Evolutionary conservation across 192 early-diverging fungal genomes (phyloP), one percentile per base, ranked within the genome.

Genomic region (Paraglomus brasilianum): DNA sequence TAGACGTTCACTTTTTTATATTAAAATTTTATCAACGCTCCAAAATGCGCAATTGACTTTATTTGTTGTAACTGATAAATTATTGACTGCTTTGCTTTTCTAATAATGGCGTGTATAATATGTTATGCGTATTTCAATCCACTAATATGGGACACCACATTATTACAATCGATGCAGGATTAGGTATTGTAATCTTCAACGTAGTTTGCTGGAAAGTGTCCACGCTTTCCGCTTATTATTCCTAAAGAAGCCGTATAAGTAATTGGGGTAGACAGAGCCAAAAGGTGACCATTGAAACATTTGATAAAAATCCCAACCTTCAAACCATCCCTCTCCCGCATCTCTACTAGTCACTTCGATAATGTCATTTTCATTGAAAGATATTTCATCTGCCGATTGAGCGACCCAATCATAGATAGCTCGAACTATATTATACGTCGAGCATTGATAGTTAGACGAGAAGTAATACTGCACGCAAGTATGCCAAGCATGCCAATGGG

Each of bases 251-350:
- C 21, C 17, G n/a, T 13, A 56, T 19, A 51, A 22, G 39, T 41
- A 45, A 43, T 52, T 19, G 17, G 44, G 19, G 17, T 9, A 7
- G n/a, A 21, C 21, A 40, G 19, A 43, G 15, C 17, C 47, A 8
- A 45, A 61, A 45, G 13, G 45, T 48, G 11, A 47, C 21, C n/a
- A 2, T 64, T 65, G 36, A 64, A 46, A 30, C 19, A 48, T 24
- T 22, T 48, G 13, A 19, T 0, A 41, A 22, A 38, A 11, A 62
- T 51, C 43, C 44, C 21, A 80, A 83, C 85, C 85, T 76, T 86
- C 78, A 82, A 82, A 86, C 85, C 85, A 86, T 2, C 83, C 83
- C 21, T 76, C 75, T 17, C 72, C 82, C 48, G 81, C 79, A 56
- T 82, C 80, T 24, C 72, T 77, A 38, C 77, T 81, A 4, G 76